These are phyloP conservation scores for Gossypium rotundifolium DNA, from an alignment of 345 rosid species.

Conservation along the genomic window DNA sequence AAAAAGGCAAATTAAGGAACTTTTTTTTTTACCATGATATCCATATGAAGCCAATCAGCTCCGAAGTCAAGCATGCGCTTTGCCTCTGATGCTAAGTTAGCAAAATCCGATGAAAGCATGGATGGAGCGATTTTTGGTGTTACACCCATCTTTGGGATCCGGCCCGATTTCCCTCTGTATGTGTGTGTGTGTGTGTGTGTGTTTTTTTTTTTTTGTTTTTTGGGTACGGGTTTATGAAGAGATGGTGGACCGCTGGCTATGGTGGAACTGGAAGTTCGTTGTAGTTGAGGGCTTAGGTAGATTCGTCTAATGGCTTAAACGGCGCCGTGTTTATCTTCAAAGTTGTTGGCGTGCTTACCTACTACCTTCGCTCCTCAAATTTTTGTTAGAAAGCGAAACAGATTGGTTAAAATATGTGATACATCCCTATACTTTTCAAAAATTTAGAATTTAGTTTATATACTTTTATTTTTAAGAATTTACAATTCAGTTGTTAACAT, in stretches of 20 bases:
- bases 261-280: neutral
- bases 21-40: constrained; percentile 59
- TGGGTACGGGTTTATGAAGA: neutral
- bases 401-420: too few relatives aligned
- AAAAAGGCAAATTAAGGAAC: neutral
- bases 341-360: neutral
- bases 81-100: constrained; percentile 85
- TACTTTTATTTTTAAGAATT: too few relatives aligned
- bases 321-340: neutral
- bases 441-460: too few relatives aligned
- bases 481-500: too few relatives aligned
- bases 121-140: constrained; percentile 83
- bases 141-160: constrained; percentile 41
- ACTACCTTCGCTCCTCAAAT: neutral
- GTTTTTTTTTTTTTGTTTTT: neutral
- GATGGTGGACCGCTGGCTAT: neutral
- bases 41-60: constrained; percentile 99
- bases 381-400: too few relatives aligned
- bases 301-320: neutral
- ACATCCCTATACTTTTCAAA: too few relatives aligned
- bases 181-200: too few relatives aligned
- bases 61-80: constrained; percentile 73
- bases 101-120: constrained; percentile 88
- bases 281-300: neutral
- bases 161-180: neutral